Evolutionary conservation across 2,329 filamentous ascomycete genomes (phyloP).

Genomic region (Rachicladosporium sp.): DNA sequence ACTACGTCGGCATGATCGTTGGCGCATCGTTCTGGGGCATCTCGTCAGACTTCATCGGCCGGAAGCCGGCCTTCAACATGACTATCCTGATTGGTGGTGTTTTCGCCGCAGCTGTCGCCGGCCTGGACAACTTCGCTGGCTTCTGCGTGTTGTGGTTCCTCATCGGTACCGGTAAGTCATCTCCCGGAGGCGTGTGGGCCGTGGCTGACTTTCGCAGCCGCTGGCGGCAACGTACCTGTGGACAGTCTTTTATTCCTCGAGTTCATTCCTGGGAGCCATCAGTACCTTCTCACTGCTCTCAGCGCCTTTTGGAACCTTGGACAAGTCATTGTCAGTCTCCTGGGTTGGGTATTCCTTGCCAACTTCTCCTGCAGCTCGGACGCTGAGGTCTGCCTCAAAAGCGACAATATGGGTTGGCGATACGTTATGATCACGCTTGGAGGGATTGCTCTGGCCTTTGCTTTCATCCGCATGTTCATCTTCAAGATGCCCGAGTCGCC

Average conservation of each 20-base stretch:
- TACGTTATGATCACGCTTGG: conserved; percentile 32
- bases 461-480: conserved; percentile 41
- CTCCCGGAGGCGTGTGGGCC: too few species aligned
- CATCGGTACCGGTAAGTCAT: conserved; percentile 47
- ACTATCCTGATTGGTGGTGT: conserved; percentile 54
- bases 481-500: conserved; percentile 47
- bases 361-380: conserved; percentile 43
- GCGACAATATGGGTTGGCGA: conserved; percentile 33
- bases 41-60: conserved; percentile 62
- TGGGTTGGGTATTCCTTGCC: conserved; percentile 66
- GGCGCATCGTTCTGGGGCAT: conserved; percentile 72
- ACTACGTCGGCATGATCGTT: conserved; percentile 62
- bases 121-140: conserved; percentile 9
- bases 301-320: conserved; percentile 77
- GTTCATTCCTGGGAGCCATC: conserved; percentile 63
- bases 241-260: conserved; percentile 72
- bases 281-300: conserved; percentile 60
- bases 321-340: conserved; percentile 56
- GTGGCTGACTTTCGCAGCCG: conserved; percentile 16
- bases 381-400: conserved; percentile 24
- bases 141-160: conserved; percentile 7
- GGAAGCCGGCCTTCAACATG: conserved; percentile 65
- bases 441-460: conserved; percentile 30
- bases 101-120: conserved; percentile 9
- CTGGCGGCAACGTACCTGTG: conserved; percentile 64